Evolutionary conservation across 1,139 yeast genomes (phyloP).

Genomic region (Hansenula sp.): DNA sequence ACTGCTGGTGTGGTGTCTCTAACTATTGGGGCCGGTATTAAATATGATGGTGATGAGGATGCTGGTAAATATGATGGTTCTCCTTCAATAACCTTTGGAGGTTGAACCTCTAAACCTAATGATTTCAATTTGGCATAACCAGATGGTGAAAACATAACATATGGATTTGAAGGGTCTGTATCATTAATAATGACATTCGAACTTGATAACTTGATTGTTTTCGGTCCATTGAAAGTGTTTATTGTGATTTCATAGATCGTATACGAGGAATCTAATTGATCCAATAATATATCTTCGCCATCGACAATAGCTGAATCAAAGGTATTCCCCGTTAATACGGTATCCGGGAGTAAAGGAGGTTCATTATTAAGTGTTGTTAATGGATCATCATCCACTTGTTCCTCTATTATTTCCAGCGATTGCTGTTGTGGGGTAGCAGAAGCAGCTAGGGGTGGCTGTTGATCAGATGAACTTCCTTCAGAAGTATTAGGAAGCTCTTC

Average conservation of each 20-base stretch:
- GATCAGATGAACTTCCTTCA: too few relatives aligned
- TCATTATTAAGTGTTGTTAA: too few relatives aligned
- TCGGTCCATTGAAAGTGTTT: conserved; percentile 11
- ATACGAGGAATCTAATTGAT: background rate
- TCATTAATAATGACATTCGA: conserved; percentile 43
- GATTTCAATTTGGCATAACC: conserved; percentile 34
- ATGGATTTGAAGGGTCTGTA: conserved; percentile 33
- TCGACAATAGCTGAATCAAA: conserved; percentile 6
- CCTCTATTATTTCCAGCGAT: background rate
- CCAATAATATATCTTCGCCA: background rate
- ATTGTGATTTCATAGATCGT: conserved; percentile 11
- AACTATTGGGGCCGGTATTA: background rate
- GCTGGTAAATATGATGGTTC: background rate
- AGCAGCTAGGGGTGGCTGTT: too few relatives aligned
- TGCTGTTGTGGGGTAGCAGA: background rate
- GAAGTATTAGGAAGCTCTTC: too few relatives aligned
- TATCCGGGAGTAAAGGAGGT: conserved; percentile 4
- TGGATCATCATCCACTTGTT: too few relatives aligned
- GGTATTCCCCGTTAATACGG: conserved; percentile 12
- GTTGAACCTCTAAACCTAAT: conserved; percentile 14
- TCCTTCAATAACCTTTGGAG: conserved; percentile 8
- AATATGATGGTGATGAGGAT: background rate
- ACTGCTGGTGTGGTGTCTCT: background rate
- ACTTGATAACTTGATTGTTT: conserved; percentile 28
- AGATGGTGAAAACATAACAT: conserved; percentile 36